Conservation (phyloP, 2,329 filamentous ascomycete species). For the Colletotrichum sp. region DNA sequence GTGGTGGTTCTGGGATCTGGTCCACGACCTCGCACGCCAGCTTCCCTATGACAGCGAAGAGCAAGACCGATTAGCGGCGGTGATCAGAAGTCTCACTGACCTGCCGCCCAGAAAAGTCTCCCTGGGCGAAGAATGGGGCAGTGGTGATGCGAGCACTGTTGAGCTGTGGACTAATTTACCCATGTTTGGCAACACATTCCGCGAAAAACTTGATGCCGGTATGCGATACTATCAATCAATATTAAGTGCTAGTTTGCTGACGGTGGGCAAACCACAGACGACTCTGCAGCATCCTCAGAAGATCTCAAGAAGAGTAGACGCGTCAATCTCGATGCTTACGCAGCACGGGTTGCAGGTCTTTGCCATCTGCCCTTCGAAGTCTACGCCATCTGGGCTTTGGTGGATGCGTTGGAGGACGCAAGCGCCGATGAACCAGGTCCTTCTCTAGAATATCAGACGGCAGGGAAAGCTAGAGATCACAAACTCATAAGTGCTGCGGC, state of each 20-base stretch:
- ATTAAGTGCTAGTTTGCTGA: background rate
- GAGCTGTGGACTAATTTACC: background rate
- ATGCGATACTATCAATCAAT: rapidly evolving
- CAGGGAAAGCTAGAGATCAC: rapidly evolving
- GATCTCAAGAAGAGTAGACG: background rate
- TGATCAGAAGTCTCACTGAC: background rate
- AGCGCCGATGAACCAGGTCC: rapidly evolving
- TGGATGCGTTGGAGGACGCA: background rate
- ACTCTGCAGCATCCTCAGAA: background rate
- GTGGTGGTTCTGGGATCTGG: slow-evolving; percentile 27
- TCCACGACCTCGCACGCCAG: slow-evolving; percentile 25
- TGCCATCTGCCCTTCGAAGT: background rate
- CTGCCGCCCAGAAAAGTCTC: rapidly evolving
- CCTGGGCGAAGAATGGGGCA: background rate
- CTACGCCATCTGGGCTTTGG: background rate
- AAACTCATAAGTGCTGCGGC: background rate
- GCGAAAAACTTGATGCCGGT: background rate
- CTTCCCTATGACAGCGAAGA: slow-evolving; percentile 20
- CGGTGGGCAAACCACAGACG: rapidly evolving
- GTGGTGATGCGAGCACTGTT: background rate
- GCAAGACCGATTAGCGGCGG: slow-evolving; percentile 6
- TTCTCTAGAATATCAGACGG: rapidly evolving
- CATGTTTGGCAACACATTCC: background rate
- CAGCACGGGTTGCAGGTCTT: background rate
- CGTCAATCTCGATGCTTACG: background rate